Evolutionary conservation across 2,329 filamentous ascomycete species (phyloP), one percentile per base, ranked within the genome.

Genomic region (Ophiostoma australiae): DNA sequence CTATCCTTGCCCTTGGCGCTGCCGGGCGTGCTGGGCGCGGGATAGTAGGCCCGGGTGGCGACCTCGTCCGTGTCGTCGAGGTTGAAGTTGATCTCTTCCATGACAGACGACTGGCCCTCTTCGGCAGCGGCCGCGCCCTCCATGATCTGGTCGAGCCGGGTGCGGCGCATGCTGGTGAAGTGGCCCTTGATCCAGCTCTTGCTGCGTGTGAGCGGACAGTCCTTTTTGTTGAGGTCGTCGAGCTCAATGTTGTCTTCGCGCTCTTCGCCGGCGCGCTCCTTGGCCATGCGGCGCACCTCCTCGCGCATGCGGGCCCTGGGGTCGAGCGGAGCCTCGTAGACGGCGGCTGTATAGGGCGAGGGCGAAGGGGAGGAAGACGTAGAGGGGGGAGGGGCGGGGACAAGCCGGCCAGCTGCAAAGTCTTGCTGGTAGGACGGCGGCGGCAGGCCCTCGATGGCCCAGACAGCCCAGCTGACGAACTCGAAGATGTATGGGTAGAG

Each of bases 401-500:
- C 27, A 15, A 63, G 58, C 20, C 35, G 33, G 35, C 63, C 63
- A 1, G 37, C 17, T 11, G 7, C 4, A 2, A 39, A 33, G 1
- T 41, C 10, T 11, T 27, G 7, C 10, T 41, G 23, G 37, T 44
- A 41, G 5, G 37, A 23, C 37, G 37, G 37, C 23, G 37, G 66
- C 23, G 66, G 66, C 5, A 67, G 39, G 8, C 66, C 66, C n/a
- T 67, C 66, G 23, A 67, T 41, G 39, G 37, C 37, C 66, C 66
- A 67, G n/a, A 67, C 66, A 11, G 66, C 39, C 66, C 66, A 67
- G 37, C n/a, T 67, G 66, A 67, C n/a, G 20, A 48, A 41, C 20
- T 17, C 3, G 66, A 67, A 20, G 15, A 67, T 48, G 66, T 44
- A 67, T 17, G 66, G 66, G 66, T 67, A 67, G 39, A 48, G 37